phyloP scores from a whole-genome alignment of 208 protist genomes.

The Wallacemonas sp. region DNA sequence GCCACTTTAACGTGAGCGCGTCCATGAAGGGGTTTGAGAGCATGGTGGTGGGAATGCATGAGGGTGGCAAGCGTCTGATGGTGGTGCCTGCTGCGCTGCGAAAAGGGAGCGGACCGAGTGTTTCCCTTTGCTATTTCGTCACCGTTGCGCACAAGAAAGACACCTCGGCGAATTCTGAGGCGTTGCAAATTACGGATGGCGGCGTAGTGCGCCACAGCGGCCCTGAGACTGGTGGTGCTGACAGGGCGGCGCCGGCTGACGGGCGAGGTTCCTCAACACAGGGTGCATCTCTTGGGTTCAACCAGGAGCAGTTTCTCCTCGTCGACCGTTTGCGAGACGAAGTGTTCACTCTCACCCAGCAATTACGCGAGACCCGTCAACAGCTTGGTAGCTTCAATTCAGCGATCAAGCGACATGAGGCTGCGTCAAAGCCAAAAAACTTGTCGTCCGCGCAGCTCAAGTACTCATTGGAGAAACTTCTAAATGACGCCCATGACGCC shows the following conservation, averaged over 20 bases:
- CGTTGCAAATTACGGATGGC: not conserved
- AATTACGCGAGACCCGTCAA: constrained; percentile 53
- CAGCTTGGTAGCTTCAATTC: constrained; percentile 51
- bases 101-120: constrained; percentile 49
- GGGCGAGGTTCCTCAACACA: not conserved
- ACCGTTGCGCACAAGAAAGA: constrained; percentile 52
- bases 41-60: constrained; percentile 67
- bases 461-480: constrained; percentile 64
- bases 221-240: constrained; percentile 7
- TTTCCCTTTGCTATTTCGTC: constrained; percentile 70
- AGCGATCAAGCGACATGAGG: constrained; percentile 43
- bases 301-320: constrained; percentile 61
- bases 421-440: constrained; percentile 34
- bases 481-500: constrained; percentile 43
- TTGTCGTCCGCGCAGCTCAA: constrained; percentile 59
- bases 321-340: constrained; percentile 67
- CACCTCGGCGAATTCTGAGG: not conserved
- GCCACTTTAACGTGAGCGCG: constrained; percentile 52
- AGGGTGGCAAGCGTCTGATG: constrained; percentile 54
- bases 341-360: constrained; percentile 63
- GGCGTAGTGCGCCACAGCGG: no score
- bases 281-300: constrained; percentile 36
- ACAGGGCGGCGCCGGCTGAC: not conserved
- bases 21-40: constrained; percentile 83
- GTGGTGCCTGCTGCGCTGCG: constrained; percentile 53